A percentile compares a stretch with the other conserved stretches of the same genome.
These are phyloP conservation scores for Amanita molliuscula DNA, from an alignment of 768 basidiomycete genomes.

Conservation along the genomic window DNA sequence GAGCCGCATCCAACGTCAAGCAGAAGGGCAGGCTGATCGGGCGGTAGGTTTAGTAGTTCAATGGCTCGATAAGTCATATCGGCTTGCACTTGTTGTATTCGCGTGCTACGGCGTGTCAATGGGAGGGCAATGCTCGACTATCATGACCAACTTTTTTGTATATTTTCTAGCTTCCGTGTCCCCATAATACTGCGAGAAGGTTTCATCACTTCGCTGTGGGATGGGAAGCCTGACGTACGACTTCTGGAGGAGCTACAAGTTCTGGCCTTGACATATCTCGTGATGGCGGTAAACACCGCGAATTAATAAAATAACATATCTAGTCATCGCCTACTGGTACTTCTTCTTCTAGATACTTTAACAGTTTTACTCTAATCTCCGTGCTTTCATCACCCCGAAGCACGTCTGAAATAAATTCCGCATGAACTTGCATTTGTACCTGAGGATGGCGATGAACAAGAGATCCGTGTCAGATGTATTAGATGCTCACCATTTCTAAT, in stretches of 20 bases:
- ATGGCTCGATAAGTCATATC: conserved; percentile 96
- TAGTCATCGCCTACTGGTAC: conserved; percentile 89
- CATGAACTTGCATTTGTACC: conserved; percentile 96
- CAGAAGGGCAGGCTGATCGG: conserved; percentile 71
- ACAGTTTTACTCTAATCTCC: conserved; percentile 82
- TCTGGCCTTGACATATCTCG: conserved; percentile 75
- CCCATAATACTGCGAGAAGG: conserved; percentile 74
- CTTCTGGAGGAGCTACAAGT: conserved; percentile 81
- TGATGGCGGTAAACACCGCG: no score
- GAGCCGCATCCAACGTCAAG: conserved; percentile 97
- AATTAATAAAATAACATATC: no score
- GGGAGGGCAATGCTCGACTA: background rate
- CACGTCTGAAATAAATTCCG: conserved; percentile 81
- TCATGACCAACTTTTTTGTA: conserved; percentile 68
- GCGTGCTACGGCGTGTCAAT: conserved; percentile 48
- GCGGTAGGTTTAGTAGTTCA: conserved; percentile 78
- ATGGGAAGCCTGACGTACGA: conserved; percentile 41
- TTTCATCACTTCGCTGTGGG: background rate
- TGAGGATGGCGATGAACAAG: conserved; percentile 21
- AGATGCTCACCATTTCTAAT: conserved; percentile 79
- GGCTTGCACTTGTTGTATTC: conserved; percentile 93
- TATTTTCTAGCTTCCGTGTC: conserved; percentile 95
- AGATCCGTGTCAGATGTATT: background rate
- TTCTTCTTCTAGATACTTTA: conserved; percentile 94
- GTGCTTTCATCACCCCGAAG: conserved; percentile 91